Percentiles rank a stretch among this genome's conserved stretches.
Conservation (phyloP, 2,329 filamentous ascomycete species). For the Magnaporthiopsis incrustans region DNA sequence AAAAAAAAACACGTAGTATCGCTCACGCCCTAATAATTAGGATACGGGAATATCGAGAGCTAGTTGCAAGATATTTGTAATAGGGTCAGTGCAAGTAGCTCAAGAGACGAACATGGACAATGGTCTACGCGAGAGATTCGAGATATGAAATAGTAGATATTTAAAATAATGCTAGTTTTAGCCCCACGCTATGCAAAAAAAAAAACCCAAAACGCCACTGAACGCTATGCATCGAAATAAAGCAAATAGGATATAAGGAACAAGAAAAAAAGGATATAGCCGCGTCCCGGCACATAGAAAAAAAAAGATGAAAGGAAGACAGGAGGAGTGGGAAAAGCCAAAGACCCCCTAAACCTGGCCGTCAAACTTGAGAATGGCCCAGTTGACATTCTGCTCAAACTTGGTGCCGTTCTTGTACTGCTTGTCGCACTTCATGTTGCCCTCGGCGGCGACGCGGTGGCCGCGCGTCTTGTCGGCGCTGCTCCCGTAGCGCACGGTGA, state of each 20-base stretch:
- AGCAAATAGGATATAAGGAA: neutral
- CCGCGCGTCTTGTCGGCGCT: neutral
- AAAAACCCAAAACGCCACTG: neutral
- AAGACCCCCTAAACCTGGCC: neutral
- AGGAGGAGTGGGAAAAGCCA: no score
- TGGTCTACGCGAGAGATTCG: no score
- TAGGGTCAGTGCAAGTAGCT: no score
- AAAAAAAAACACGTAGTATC: no score
- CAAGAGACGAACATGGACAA: no score
- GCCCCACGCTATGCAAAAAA: neutral
- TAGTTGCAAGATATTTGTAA: no score
- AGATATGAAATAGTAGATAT: no score
- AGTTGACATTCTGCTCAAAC: neutral
- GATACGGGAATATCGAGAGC: no score
- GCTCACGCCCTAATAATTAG: no score
- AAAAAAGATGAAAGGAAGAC: neutral
- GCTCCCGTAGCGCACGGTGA: neutral
- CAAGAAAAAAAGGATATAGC: neutral
- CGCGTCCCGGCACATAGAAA: neutral
- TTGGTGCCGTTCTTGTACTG: conserved; percentile 4
- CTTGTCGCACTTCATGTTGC: conserved; percentile 3
- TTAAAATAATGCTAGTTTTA: neutral
- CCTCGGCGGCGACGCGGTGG: neutral
- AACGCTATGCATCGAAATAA: neutral
- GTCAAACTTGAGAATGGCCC: conserved; percentile 2